Conservation (phyloP, 2,329 filamentous ascomycete genomes). For the Trichoderma sp. region DNA sequence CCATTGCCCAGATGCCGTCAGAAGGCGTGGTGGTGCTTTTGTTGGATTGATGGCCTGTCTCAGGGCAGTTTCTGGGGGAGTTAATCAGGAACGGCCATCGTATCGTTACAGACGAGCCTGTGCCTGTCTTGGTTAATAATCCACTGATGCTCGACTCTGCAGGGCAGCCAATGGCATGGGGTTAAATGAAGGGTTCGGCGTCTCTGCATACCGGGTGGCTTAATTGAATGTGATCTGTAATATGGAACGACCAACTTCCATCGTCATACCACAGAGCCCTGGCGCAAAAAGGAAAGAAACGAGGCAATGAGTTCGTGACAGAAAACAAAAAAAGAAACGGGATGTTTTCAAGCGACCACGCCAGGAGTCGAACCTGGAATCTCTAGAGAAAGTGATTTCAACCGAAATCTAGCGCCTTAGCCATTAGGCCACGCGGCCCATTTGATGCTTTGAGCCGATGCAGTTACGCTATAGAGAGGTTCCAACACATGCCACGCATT, state of each 20-base stretch:
- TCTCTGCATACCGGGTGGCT: constrained; percentile 13
- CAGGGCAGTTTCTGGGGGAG: too few species aligned
- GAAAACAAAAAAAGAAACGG: constrained; percentile 20
- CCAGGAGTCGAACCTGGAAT: constrained; percentile 51
- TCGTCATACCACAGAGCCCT: neutral
- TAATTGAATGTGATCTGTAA: neutral
- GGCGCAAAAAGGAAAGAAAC: neutral
- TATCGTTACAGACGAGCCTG: neutral
- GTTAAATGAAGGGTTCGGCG: neutral
- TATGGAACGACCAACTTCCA: neutral
- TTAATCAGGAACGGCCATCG: neutral
- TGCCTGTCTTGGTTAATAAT: constrained; percentile 4
- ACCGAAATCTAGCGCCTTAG: constrained; percentile 50
- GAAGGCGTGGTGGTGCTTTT: neutral
- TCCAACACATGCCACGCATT: neutral
- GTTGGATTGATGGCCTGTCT: too few species aligned
- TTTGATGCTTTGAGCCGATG: constrained; percentile 27
- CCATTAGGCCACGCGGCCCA: constrained; percentile 49
- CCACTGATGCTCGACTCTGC: constrained; percentile 4
- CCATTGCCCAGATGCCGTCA: constrained; percentile 11
- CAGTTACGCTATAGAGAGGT: neutral
- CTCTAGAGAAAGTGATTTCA: constrained; percentile 42
- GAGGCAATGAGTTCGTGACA: constrained; percentile 14
- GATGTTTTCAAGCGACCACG: constrained; percentile 40
- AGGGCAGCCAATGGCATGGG: constrained; percentile 5